These are phyloP conservation scores for Mucor mucedo DNA, from an alignment of 371 early-diverging fungal species.

Conservation along the genomic window DNA sequence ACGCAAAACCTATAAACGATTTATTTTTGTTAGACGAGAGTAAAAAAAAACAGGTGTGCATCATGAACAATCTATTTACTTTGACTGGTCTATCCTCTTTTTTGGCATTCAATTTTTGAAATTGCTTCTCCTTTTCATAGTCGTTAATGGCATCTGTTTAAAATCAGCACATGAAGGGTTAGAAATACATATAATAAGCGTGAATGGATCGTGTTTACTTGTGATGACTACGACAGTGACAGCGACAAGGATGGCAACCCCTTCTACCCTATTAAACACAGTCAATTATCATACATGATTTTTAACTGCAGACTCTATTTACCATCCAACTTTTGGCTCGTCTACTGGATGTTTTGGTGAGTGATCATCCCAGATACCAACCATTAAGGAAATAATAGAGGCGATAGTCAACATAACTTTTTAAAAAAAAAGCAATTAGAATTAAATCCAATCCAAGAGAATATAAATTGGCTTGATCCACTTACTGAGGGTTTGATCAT, in stretches of 20 bases:
- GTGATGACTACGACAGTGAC: background rate
- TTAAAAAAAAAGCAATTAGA: background rate
- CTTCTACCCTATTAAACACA: background rate
- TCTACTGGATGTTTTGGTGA: background rate
- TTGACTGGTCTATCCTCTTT: conserved; percentile 6
- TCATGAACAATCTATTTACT: background rate
- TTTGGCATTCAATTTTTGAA: background rate
- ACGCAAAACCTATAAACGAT: background rate
- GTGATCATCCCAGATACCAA: background rate
- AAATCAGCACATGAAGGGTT: background rate
- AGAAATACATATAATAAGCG: background rate
- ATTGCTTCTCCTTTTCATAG: background rate
- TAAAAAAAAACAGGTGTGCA: background rate
- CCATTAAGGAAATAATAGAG: background rate
- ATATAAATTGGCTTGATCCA: background rate
- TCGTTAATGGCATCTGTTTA: background rate
- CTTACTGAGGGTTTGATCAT: background rate
- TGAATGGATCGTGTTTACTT: background rate
- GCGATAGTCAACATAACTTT: background rate
- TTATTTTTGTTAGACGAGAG: no score
- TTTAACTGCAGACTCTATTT: background rate
- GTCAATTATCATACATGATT: background rate
- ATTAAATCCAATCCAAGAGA: background rate
- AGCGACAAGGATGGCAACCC: background rate
- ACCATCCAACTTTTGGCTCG: conserved; percentile 1